Evolutionary conservation across 768 basidiomycete species (phyloP).

Genomic region (Postia placenta): DNA sequence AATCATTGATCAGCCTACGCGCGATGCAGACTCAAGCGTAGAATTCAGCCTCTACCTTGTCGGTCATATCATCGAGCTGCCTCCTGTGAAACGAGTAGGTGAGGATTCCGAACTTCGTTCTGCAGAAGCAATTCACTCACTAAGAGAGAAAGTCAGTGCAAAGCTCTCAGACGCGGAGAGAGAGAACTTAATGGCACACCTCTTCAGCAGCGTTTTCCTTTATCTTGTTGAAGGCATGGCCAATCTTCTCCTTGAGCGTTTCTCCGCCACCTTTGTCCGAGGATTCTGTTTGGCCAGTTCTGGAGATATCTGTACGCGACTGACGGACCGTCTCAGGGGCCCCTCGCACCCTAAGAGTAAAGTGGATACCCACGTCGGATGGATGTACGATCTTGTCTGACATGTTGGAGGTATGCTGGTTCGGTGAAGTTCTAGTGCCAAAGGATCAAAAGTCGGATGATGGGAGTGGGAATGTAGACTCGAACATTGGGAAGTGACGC

Average conservation of each 20-base stretch:
- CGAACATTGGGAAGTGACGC: background rate
- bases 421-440: background rate
- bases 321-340: too few species aligned
- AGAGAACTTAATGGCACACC: background rate
- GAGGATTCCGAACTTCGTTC: too few species aligned
- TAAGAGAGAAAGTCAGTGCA: background rate
- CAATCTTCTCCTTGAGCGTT: slow-evolving; percentile 2
- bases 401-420: background rate
- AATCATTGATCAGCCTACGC: too few species aligned
- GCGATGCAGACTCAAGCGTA: too few species aligned
- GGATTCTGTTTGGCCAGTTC: background rate
- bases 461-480: too few species aligned
- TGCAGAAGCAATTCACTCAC: too few species aligned
- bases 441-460: too few species aligned
- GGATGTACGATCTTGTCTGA: background rate
- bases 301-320: background rate
- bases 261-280: background rate
- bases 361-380: background rate
- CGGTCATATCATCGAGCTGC: background rate
- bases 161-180: background rate
- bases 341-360: background rate
- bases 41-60: background rate
- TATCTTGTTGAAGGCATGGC: background rate
- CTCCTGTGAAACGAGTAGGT: too few species aligned
- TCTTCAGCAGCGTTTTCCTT: slow-evolving; percentile 1